These are phyloP conservation scores for Saprolegnia parasitica DNA, from an alignment of 352 stramenopile genomes.

Conservation along the genomic window DNA sequence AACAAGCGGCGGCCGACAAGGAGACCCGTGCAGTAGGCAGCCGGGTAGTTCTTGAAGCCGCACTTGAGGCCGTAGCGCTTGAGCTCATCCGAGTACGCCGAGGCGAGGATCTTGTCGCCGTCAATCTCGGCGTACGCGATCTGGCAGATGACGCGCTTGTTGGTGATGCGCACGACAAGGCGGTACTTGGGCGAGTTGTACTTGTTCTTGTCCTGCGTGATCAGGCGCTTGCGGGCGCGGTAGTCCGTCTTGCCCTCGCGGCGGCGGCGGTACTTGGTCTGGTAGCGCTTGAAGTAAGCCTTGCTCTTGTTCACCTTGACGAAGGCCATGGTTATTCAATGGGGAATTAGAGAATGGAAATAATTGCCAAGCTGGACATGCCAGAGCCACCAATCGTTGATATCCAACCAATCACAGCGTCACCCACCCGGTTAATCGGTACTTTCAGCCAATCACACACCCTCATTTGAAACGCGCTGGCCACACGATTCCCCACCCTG, in stretches of 20 bases:
- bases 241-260: constrained; percentile 99
- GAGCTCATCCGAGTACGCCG: constrained; percentile 95
- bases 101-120: constrained; percentile 94
- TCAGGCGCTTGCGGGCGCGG: constrained; percentile 97
- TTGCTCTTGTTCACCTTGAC: constrained; percentile 99
- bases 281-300: constrained; percentile 99
- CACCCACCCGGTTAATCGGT: constrained; percentile 1
- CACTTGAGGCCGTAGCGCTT: constrained; percentile 94
- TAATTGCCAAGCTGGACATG: background rate
- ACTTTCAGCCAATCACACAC: no score
- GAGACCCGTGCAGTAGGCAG: constrained; percentile 96
- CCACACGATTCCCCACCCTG: no score
- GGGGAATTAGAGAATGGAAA: constrained; percentile 25
- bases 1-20: constrained; percentile 94
- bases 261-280: constrained; percentile 98
- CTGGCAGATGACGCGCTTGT: constrained; percentile 97
- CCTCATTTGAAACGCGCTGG: no score
- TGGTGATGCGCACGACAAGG: constrained; percentile 94
- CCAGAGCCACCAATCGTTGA: background rate
- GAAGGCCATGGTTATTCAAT: constrained; percentile 82
- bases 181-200: constrained; percentile 99
- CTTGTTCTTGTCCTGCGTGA: constrained; percentile 99
- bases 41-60: constrained; percentile 99
- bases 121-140: constrained; percentile 98
- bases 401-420: constrained; percentile 12